Percentiles rank a stretch among this genome's conserved stretches.
Evolutionary conservation across 345 rosid species (phyloP).

Genomic region (rapeseed (Brassica napus)): DNA sequence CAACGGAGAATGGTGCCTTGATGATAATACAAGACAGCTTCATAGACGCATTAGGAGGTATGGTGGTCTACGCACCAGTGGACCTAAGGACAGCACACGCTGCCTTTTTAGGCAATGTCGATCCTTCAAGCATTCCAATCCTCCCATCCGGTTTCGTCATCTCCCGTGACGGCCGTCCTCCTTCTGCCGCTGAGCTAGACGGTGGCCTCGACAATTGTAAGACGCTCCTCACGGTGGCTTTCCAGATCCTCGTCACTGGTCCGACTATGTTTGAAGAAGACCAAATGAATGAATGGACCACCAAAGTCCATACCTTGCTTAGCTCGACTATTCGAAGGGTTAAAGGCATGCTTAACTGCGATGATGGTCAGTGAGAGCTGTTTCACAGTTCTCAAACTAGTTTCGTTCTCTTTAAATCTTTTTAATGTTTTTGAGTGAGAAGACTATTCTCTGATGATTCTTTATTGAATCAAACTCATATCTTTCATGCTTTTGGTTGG

Average conservation of each 20-base stretch:
- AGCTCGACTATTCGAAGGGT: conserved; percentile 63
- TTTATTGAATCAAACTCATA: conserved; percentile 7
- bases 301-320: conserved; percentile 55
- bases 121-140: conserved; percentile 46
- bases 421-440: conserved; percentile 18
- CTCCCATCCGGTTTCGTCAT: conserved; percentile 81
- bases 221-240: conserved; percentile 62
- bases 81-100: conserved; percentile 42
- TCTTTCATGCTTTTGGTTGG: neutral
- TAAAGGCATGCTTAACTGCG: conserved; percentile 52
- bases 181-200: neutral
- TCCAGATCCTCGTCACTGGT: conserved; percentile 59
- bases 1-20: conserved; percentile 32
- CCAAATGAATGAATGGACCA: conserved; percentile 45
- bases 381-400: neutral
- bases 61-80: conserved; percentile 65
- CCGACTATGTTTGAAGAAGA: conserved; percentile 21
- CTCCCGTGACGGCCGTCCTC: conserved; percentile 50
- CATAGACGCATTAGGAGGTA: conserved; percentile 50
- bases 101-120: conserved; percentile 45
- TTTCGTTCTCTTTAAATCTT: neutral
- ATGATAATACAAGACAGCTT: conserved; percentile 65
- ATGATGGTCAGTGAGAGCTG: conserved; percentile 23
- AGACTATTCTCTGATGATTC: conserved; percentile 16
- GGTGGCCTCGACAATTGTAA: conserved; percentile 2